Percentiles rank a stretch among this genome's conserved stretches.
Conservation (phyloP, 108 stramenopile species). For the Fistulifera pelliculosa region DNA sequence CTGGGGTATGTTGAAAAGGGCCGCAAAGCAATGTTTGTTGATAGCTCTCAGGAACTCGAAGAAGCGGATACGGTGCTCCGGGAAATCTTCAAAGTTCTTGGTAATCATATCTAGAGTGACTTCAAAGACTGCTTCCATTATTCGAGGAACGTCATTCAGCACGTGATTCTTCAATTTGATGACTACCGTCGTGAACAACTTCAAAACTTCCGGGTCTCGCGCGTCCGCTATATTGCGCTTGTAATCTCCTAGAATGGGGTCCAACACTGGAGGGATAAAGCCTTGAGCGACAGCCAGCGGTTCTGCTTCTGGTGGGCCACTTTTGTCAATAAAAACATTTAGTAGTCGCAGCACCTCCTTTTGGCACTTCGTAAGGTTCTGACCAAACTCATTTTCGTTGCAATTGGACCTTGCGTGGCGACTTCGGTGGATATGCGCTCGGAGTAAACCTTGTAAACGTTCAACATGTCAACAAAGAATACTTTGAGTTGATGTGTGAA, state of each 20-base stretch:
- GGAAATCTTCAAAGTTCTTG: conserved; percentile 95
- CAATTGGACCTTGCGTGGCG: conserved; percentile 80
- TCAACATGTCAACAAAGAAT: conserved; percentile 96
- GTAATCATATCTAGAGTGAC: conserved; percentile 99
- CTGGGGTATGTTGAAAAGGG: conserved; percentile 94
- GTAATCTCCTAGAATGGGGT: conserved; percentile 94
- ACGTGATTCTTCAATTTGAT: conserved; percentile 83
- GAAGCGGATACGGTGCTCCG: conserved; percentile 96
- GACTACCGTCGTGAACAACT: conserved; percentile 86
- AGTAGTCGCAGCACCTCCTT: conserved; percentile 92
- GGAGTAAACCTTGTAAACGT: conserved; percentile 96
- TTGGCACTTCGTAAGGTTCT: conserved; percentile 95
- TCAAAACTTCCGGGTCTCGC: conserved; percentile 92
- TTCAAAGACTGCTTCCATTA: conserved; percentile 97
- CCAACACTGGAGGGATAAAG: conserved; percentile 94
- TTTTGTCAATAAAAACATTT: conserved; percentile 86
- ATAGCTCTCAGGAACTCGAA: conserved; percentile 91
- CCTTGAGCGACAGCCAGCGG: conserved; percentile 80
- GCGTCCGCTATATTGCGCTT: conserved; percentile 88
- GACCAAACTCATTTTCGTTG: conserved; percentile 81
- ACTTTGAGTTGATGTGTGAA: conserved; percentile 90
- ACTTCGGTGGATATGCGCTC: conserved; percentile 90
- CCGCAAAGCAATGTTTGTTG: conserved; percentile 90
- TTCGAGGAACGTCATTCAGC: conserved; percentile 84
- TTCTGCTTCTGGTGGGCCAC: conserved; percentile 90